A percentile compares a stretch with the other conserved stretches of the same genome.
phyloP scores from a whole-genome alignment of 2,329 filamentous ascomycete species.

The Aspergillus brunneoviolaceus region DNA sequence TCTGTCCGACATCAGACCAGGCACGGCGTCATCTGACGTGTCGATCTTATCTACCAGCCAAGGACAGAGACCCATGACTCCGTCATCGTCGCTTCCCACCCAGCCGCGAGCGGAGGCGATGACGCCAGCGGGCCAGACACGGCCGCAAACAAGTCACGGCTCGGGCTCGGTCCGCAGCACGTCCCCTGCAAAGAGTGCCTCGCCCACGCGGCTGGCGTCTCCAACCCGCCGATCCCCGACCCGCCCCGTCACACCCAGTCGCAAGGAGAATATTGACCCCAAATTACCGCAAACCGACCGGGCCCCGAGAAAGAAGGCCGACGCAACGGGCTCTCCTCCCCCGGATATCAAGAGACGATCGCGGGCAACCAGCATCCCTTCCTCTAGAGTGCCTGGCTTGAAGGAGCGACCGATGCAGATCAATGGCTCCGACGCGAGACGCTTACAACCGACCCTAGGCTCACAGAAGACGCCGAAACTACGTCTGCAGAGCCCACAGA shows the following conservation, averaged over 20 bases:
- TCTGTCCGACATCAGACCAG: constrained; percentile 75
- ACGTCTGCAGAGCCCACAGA: constrained; percentile 62
- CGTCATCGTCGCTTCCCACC: constrained; percentile 24
- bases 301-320: constrained; percentile 32
- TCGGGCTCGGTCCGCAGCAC: constrained; percentile 29
- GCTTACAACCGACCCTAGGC: constrained; percentile 56
- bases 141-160: constrained; percentile 31
- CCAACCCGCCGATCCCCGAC: constrained; percentile 34
- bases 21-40: constrained; percentile 62
- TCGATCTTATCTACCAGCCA: constrained; percentile 33
- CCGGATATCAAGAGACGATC: constrained; percentile 46
- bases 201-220: constrained; percentile 31
- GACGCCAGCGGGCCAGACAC: constrained; percentile 30
- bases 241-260: constrained; percentile 35
- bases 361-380: constrained; percentile 53
- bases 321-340: constrained; percentile 35
- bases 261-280: constrained; percentile 44
- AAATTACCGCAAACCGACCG: constrained; percentile 34
- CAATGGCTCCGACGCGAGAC: constrained; percentile 34
- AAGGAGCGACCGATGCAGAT: constrained; percentile 34
- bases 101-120: constrained; percentile 28
- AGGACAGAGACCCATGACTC: constrained; percentile 39
- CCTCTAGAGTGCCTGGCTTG: constrained; percentile 36
- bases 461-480: constrained; percentile 72
- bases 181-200: constrained; percentile 33